A percentile compares a stretch with the other conserved stretches of the same genome.
Conservation (phyloP, 768 basidiomycete genomes). For the Mrakia frigida region DNA sequence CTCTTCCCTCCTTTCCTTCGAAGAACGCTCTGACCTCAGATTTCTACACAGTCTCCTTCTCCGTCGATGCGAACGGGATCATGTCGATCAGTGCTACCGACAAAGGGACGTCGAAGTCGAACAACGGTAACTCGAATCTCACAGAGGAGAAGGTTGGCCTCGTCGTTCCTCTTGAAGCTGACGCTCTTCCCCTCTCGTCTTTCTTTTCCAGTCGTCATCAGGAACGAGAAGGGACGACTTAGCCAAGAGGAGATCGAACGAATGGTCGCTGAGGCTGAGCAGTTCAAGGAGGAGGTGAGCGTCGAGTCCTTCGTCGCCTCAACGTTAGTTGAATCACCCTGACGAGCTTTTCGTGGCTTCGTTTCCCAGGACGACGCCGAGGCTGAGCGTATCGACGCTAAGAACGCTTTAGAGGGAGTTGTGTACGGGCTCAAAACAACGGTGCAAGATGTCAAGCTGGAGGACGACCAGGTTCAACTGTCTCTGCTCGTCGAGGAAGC, state of each 20-base stretch:
- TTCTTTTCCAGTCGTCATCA: slow-evolving; percentile 77
- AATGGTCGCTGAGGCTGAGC: slow-evolving; percentile 71
- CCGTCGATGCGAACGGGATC: slow-evolving; percentile 88
- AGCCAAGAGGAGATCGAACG: slow-evolving; percentile 97
- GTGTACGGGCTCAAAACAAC: slow-evolving; percentile 91
- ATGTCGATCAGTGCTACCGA: too few relatives aligned
- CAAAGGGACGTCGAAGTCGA: too few relatives aligned
- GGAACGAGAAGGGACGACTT: slow-evolving; percentile 92
- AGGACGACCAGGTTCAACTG: slow-evolving; percentile 78
- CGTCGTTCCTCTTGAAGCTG: too few relatives aligned
- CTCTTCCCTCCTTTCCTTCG: too few relatives aligned
- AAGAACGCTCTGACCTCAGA: too few relatives aligned
- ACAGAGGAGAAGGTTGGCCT: too few relatives aligned
- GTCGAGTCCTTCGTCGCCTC: too few relatives aligned
- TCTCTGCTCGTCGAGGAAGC: slow-evolving; percentile 79
- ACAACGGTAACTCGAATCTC: too few relatives aligned
- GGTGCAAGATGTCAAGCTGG: slow-evolving; percentile 73
- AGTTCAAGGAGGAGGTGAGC: slow-evolving; percentile 50
- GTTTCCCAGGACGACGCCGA: slow-evolving; percentile 63
- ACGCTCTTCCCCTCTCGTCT: too few relatives aligned
- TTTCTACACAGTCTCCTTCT: slow-evolving; percentile 87
- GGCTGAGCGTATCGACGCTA: slow-evolving; percentile 70
- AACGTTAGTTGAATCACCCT: too few relatives aligned
- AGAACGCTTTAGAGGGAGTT: slow-evolving; percentile 91
- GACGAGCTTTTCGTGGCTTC: too few relatives aligned